These are phyloP conservation scores for Aspergillus quadricinctus DNA, from an alignment of 2,329 filamentous ascomycete species.

Conservation along the genomic window DNA sequence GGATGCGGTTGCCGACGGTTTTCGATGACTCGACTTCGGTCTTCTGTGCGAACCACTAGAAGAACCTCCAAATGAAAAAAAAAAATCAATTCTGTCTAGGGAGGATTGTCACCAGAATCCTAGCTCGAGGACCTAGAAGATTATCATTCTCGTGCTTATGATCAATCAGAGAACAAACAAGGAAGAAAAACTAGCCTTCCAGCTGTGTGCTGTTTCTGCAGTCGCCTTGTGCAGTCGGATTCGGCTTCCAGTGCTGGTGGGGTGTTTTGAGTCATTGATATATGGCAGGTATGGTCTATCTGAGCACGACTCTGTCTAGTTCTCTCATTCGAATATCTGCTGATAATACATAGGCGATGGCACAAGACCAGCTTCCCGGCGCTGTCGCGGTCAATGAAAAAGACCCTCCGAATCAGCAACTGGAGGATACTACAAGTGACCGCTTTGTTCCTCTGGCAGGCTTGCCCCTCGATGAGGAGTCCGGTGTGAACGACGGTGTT, in stretches of 20 bases:
- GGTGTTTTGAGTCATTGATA: background rate
- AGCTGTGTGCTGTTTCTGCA: background rate
- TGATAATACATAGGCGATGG: background rate
- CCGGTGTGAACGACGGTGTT: slow-evolving; percentile 6
- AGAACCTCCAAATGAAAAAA: too few species aligned
- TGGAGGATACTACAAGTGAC: slow-evolving; percentile 9
- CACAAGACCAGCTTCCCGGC: background rate
- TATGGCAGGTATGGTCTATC: background rate
- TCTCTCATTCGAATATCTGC: background rate
- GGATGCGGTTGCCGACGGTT: background rate
- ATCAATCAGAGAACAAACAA: slow-evolving; percentile 1
- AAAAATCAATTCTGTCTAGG: background rate
- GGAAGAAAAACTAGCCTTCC: background rate
- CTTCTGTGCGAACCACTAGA: slow-evolving; percentile 9
- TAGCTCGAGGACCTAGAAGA: background rate
- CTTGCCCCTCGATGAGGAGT: slow-evolving; percentile 15
- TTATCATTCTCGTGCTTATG: background rate
- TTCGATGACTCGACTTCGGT: slow-evolving; percentile 2
- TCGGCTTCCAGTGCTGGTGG: background rate
- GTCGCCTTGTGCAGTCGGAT: background rate
- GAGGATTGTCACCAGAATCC: background rate
- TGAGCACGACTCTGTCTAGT: background rate
- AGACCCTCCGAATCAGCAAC: background rate
- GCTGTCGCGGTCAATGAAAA: background rate
- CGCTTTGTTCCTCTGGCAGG: slow-evolving; percentile 6